phyloP scores from a whole-genome alignment of 2,329 filamentous ascomycete genomes.

The Aspergillus texensis region DNA sequence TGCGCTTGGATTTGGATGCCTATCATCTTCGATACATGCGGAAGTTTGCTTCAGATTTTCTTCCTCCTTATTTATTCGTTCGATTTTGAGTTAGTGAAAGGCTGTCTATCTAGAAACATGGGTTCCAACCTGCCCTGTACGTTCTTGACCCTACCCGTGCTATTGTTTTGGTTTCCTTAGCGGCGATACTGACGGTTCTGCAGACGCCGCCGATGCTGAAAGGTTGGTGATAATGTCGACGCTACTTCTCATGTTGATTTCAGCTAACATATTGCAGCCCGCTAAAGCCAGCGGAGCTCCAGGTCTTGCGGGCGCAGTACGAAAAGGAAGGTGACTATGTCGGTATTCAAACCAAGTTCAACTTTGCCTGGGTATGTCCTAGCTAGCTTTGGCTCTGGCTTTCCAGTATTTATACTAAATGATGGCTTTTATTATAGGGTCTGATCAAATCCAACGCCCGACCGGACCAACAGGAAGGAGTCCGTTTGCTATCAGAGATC shows the following conservation, averaged over 20 bases:
- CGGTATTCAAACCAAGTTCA: conserved; percentile 97
- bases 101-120: conserved; percentile 31
- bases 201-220: conserved; percentile 97
- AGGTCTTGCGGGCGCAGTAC: conserved; percentile 90
- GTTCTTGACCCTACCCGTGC: conserved; percentile 21
- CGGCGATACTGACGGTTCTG: conserved; percentile 3
- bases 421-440: conserved; percentile 60
- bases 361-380: conserved; percentile 87
- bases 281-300: conserved; percentile 86
- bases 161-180: neutral
- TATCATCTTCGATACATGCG: neutral
- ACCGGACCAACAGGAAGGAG: conserved; percentile 88
- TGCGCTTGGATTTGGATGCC: neutral
- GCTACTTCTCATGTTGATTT: neutral
- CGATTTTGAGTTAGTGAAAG: neutral
- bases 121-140: conserved; percentile 55
- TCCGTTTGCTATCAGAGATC: conserved; percentile 92
- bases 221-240: conserved; percentile 60
- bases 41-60: neutral
- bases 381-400: neutral
- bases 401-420: neutral
- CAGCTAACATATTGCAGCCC: conserved; percentile 57
- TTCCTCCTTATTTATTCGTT: neutral
- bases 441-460: conserved; percentile 89
- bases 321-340: conserved; percentile 98